Base-by-base conservation (phyloP, 23 red algal species). In the Agarophyton chilense region DNA sequence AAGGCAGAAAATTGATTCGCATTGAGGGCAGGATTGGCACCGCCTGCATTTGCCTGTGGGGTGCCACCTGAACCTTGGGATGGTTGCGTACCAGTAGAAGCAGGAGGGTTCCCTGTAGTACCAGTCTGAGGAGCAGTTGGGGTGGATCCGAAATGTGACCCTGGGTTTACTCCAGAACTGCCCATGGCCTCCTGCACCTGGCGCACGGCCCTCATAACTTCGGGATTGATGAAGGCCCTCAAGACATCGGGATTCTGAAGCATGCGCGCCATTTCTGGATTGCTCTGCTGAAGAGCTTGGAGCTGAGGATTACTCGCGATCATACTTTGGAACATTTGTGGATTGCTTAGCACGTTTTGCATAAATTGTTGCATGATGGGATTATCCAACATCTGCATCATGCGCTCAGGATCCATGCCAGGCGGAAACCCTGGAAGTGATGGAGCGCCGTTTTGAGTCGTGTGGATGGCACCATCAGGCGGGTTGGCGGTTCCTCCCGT, bases 231-330 rank as follows among this genome's bases (percentile, higher is more conserved):
- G 49, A 99, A 78, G 28, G 70, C 52, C 19, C 93, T 89, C 52
- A 95, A 40, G 34, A 96, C 54, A 56, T 96, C 93, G 17, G 93
- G 90, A 77, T 99, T 94, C 45, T 89, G 79, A 18, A 99, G 49
- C 51, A 90, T 73, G 40, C 83, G 71, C 35, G 74, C 84, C 83
- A 99, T 76, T 71, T 99, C 84, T 33, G 97, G 97, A 63, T 99
- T 95, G 36, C 33, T 63, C 39, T 88, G 83, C 4, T 82, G 52
- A 55, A 91, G 79, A n/a, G 86, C 71, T 72, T 82, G 79, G 16
- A 99, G 31, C 46, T 78, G 84, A 19, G 97, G 94, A 52, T 99
- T 91, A 29, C 55, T 71, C 0, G 63, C 78, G 36, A 98, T 71
- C 66, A 95, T 93, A 6, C 86, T 58, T 43, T 92, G 79, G 38